A percentile compares a stretch with the other conserved stretches of the same genome.
Conservation (phyloP, 257 asterid species). For the Fraxinus anomala region DNA sequence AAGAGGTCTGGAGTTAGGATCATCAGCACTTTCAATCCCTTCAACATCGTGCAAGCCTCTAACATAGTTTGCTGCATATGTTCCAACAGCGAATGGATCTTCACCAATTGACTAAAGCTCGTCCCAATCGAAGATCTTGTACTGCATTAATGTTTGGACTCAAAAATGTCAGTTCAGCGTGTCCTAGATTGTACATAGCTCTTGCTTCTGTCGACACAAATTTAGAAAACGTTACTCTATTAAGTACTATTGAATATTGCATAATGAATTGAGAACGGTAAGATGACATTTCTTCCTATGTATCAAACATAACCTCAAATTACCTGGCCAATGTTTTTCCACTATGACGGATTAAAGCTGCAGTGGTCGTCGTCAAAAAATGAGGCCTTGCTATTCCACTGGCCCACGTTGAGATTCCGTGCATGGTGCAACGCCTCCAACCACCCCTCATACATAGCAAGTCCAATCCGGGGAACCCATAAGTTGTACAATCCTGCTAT, state of each 20-base stretch:
- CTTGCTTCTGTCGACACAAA: constrained; percentile 53
- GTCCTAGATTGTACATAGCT: constrained; percentile 49
- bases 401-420: constrained; percentile 41
- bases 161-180: constrained; percentile 55
- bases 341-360: constrained; percentile 34
- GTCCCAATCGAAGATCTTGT: constrained; percentile 63
- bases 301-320: background rate
- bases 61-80: constrained; percentile 41
- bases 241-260: background rate
- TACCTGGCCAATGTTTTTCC: constrained; percentile 30
- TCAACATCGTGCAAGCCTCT: constrained; percentile 52
- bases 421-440: constrained; percentile 48
- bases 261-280: background rate
- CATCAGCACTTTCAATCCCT: constrained; percentile 26
- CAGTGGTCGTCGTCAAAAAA: constrained; percentile 28
- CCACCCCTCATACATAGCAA: constrained; percentile 54
- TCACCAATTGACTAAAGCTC: constrained; percentile 49
- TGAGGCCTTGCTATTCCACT: constrained; percentile 13
- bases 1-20: constrained; percentile 36
- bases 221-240: background rate
- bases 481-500: too few species aligned
- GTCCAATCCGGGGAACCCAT: constrained; percentile 36
- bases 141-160: constrained; percentile 49
- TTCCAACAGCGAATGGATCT: constrained; percentile 46
- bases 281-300: background rate